Percentiles rank a stretch among this genome's conserved stretches.
phyloP scores from a whole-genome alignment of 495 filamentous ascomycete species.

The Paragyromitra xinjiangensis region DNA sequence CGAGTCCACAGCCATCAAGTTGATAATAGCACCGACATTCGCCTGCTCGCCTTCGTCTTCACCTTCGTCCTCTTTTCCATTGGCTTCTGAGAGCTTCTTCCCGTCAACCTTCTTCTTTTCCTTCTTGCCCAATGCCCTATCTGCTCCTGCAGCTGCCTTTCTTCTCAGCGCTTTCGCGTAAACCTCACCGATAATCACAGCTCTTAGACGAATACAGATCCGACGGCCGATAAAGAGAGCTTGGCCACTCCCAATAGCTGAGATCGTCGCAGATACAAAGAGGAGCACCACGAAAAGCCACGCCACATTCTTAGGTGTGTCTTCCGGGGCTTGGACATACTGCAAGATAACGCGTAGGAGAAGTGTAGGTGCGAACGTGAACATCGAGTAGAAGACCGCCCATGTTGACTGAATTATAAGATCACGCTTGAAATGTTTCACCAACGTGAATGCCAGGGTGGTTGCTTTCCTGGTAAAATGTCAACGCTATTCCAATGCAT shows the following conservation, averaged over 20 bases:
- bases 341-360: slow-evolving; percentile 89
- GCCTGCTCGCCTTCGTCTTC: slow-evolving; percentile 73
- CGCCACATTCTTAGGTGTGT: slow-evolving; percentile 83
- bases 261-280: slow-evolving; percentile 77
- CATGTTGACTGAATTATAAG: slow-evolving; percentile 81
- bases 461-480: slow-evolving; percentile 75
- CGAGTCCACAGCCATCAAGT: slow-evolving; percentile 98
- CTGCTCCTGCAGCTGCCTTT: slow-evolving; percentile 80
- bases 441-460: slow-evolving; percentile 78
- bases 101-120: slow-evolving; percentile 59
- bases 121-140: slow-evolving; percentile 70
- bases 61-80: slow-evolving; percentile 59
- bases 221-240: slow-evolving; percentile 94
- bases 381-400: slow-evolving; percentile 77
- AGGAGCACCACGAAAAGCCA: slow-evolving; percentile 96
- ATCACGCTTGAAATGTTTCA: slow-evolving; percentile 80
- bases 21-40: slow-evolving; percentile 95
- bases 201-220: slow-evolving; percentile 89
- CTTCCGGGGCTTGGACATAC: slow-evolving; percentile 84
- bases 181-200: slow-evolving; percentile 96
- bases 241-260: slow-evolving; percentile 82
- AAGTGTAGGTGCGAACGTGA: slow-evolving; percentile 91
- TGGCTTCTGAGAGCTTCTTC: slow-evolving; percentile 57
- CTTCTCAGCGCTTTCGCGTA: slow-evolving; percentile 96
- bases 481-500: slow-evolving; percentile 2